Base-by-base conservation (phyloP, 164 flowering plant genomes). In the Kingdonia uniflora region DNA sequence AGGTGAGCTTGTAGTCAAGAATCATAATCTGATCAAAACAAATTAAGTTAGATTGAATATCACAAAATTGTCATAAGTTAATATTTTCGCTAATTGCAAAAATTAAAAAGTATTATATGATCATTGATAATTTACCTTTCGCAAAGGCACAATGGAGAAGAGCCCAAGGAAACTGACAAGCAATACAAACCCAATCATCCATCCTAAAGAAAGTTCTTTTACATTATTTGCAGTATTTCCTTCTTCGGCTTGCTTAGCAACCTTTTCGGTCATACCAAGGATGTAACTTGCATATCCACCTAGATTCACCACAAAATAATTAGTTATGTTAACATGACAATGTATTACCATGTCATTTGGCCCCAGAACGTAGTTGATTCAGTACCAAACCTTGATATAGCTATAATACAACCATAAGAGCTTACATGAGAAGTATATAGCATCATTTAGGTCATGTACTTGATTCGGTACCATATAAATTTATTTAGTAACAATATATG, bases 261-360 rank as follows among this genome's bases (percentile, higher is more conserved):
- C 56, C 0, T 1, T 17, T 1, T 58, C 63, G 19, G 74, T 77
- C 84, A 83, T 75, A 19, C 69, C 91, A 11, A 79, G 61, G 4
- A 77, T 56, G 60, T 80, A 77, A 55, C 65, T 64, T 8, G 76
- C 87, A 70, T 70, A 77, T 0, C 87, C 87, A 29, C 91, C 85
- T 82, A 29, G 35, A 29, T 3, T 29, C 8, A 3, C 35, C 35
- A 29, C n/a, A n/a, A n/a, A n/a, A n/a, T 29, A 29, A 29, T 29
- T 29, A 29, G 35, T 29, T 29, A 29, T 29, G 8, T 29, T 29
- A 29, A 29, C 8, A 3, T 3, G 8, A 29, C 8, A 29, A 29
- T 29, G 6, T 29, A 3, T 29, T 29, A 4, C 8, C 4, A 29
- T 8, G 8, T 29, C 35, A 29, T 29, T 3, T 29, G 35, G 35